These are phyloP conservation scores for Oropetium thomaeum DNA, from an alignment of 176 grass and related monocot species.

Conservation along the genomic window DNA sequence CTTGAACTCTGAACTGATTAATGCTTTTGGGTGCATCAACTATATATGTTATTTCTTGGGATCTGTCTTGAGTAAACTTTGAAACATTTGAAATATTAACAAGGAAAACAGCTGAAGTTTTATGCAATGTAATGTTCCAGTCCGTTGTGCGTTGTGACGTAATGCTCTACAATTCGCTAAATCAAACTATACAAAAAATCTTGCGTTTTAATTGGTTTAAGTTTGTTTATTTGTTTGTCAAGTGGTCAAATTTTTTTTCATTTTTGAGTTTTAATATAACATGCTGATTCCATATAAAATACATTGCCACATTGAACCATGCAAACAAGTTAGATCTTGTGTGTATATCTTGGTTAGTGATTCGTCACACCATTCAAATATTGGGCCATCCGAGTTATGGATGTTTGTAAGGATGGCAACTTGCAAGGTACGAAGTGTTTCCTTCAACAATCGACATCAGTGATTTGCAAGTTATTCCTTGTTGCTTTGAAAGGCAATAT, in stretches of 20 bases:
- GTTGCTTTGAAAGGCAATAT: too few species aligned
- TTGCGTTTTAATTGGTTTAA: not conserved
- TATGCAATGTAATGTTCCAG: not conserved
- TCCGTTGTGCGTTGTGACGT: too few species aligned
- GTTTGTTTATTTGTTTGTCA: slow-evolving; percentile 2
- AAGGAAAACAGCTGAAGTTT: not conserved
- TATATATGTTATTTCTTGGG: slow-evolving; percentile 7
- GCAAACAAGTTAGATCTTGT: not conserved
- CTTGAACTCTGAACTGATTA: not conserved
- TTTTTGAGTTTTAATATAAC: not conserved
- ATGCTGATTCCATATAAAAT: not conserved
- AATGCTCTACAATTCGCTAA: not conserved
- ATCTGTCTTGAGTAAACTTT: slow-evolving; percentile 3
- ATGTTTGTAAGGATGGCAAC: too few species aligned
- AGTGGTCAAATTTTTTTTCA: not conserved
- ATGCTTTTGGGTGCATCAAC: not conserved
- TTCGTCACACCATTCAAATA: too few species aligned
- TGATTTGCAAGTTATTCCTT: too few species aligned
- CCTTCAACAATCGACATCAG: too few species aligned
- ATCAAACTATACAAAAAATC: not conserved
- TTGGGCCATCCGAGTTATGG: too few species aligned
- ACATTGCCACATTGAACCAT: not conserved
- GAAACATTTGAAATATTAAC: not conserved
- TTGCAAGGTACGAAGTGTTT: too few species aligned
- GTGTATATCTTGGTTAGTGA: too few species aligned